Percentiles rank a stretch among this genome's conserved stretches.
Evolutionary conservation across 2,329 filamentous ascomycete species (phyloP).

Genomic region (Diaporthe vexans): DNA sequence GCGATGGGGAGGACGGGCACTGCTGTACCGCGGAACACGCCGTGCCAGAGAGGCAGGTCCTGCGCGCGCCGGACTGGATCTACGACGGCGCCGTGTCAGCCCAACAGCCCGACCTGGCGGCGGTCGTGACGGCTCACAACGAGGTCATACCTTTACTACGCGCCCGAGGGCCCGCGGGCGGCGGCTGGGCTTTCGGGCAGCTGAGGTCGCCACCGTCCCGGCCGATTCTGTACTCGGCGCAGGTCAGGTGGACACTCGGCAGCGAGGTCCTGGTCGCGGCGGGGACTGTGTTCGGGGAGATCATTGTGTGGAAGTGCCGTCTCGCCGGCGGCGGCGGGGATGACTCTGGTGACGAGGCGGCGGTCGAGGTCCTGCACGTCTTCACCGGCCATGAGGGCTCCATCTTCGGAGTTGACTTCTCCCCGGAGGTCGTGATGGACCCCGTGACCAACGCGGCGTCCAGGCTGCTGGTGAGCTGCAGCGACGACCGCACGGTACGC

Average conservation of each 20-base stretch:
- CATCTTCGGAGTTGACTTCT: conserved; percentile 90
- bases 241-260: conserved; percentile 73
- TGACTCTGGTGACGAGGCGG: neutral
- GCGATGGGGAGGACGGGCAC: conserved; percentile 38
- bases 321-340: conserved; percentile 44
- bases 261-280: conserved; percentile 81
- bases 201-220: conserved; percentile 74
- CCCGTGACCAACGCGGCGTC: conserved; percentile 53
- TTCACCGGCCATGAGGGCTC: conserved; percentile 87
- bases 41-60: conserved; percentile 53
- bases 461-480: conserved; percentile 89
- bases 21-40: conserved; percentile 5
- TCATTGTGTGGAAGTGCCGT: conserved; percentile 86
- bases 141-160: conserved; percentile 73
- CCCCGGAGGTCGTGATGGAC: conserved; percentile 61
- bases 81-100: conserved; percentile 74
- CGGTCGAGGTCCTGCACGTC: conserved; percentile 63
- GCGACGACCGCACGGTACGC: conserved; percentile 91
- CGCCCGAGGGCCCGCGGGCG: conserved; percentile 44
- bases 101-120: conserved; percentile 58
- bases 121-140: conserved; percentile 89
- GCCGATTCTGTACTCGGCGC: conserved; percentile 90
- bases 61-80: conserved; percentile 79
- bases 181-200: conserved; percentile 59
- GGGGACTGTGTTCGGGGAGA: conserved; percentile 95